Base-by-base conservation (phyloP, 208 protist genomes). In the Kentomonas sorsogonicus region DNA sequence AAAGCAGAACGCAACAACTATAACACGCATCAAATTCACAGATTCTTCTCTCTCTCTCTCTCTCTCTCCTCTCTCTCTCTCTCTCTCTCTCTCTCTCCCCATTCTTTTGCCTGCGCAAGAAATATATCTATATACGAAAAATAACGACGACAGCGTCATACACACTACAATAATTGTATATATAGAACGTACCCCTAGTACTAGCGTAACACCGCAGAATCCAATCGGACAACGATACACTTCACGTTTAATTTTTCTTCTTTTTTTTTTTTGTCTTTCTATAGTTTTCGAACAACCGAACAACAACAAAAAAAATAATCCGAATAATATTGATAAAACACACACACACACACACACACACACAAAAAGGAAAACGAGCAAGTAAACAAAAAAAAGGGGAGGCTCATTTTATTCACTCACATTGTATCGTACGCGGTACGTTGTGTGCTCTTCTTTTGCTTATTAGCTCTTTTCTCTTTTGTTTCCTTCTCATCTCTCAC, bases 341-440 rank as follows among this genome's bases (percentile, higher is more conserved):
- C 46, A 52, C 46, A 16, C 46, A 52, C 27, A 53, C 18, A 33
- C 27, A 53, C 47, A 13, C 47, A 33, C 29, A 0, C 47, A 53
- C 22, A 53, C 22, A 77, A 48, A 68, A 47, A 62, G 69, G 65
- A 63, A 59, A 61, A 31, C 47, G 41, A 68, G 65, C 31, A 66
- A 59, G 40, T 31, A 68, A 50, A 68, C 46, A 57, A 48, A 64
- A 71, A 66, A 58, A 51, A 55, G 65, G 30, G 63, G 45, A 45
- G n/a, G 7, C 20, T 2, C 40, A 48, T 39, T 48, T 50, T 38
- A n/a, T 53, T 53, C 4, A 41, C 41, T 43, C 20, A 44, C 30
- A 16, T 40, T 40, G 38, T 67, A 5, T 44, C 22, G 23, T 63
- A 45, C 10, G 62, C 45, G 52, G 22, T 61, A 57, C 43, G 40